Conservation (phyloP, 345 rosid genomes). For the Raphanus raphanistrum region DNA sequence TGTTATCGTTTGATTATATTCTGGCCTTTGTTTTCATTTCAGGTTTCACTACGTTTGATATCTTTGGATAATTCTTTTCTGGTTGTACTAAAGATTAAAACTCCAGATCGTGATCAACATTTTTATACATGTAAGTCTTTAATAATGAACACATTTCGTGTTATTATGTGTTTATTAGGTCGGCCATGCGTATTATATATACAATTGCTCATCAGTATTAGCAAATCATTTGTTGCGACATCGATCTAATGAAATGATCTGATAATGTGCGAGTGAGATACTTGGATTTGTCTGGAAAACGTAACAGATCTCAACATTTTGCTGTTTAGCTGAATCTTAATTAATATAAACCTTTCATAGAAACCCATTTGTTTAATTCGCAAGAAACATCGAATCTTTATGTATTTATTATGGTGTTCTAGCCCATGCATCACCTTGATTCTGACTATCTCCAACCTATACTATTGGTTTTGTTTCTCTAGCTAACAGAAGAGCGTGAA, state of each 20-base stretch:
- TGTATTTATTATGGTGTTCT: background rate
- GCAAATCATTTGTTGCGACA: background rate
- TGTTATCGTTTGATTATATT: background rate
- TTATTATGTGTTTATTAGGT: background rate
- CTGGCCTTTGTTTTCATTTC: conserved; percentile 14
- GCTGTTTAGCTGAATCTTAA: too few relatives aligned
- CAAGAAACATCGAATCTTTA: background rate
- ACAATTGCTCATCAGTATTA: background rate
- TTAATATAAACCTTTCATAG: too few relatives aligned
- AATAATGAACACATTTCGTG: background rate
- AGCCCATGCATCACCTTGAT: background rate
- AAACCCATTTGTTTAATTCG: background rate
- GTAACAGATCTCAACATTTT: too few relatives aligned
- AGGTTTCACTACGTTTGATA: conserved; percentile 16
- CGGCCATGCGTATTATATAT: background rate
- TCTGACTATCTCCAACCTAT: background rate
- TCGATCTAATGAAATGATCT: background rate
- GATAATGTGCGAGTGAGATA: background rate
- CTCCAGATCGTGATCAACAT: conserved; percentile 16
- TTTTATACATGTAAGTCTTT: conserved; percentile 22
- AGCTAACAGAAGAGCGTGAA: conserved; percentile 47
- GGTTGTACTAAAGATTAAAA: background rate
- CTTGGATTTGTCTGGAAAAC: background rate
- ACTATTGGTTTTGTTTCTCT: background rate
- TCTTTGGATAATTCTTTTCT: background rate